phyloP scores from a whole-genome alignment of 1,139 yeast genomes.

The Scheffersomyces parashehatae region DNA sequence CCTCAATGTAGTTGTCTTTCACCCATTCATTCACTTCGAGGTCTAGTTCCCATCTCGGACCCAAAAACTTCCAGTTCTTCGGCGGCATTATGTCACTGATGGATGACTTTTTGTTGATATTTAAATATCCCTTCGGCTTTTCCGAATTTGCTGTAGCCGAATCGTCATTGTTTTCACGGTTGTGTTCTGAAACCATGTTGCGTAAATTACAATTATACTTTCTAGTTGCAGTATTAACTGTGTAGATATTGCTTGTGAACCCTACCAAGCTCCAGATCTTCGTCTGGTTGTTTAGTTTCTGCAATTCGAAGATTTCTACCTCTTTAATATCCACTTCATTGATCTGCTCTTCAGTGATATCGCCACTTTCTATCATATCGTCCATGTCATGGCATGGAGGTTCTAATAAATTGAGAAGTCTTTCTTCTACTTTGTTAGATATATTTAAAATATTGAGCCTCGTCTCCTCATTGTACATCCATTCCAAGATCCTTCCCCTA shows the following conservation, averaged over 20 bases:
- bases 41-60: constrained; percentile 57
- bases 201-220: constrained; percentile 10
- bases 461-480: constrained; percentile 60
- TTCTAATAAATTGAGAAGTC: constrained; percentile 27
- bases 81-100: constrained; percentile 53
- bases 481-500: constrained; percentile 45
- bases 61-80: constrained; percentile 53
- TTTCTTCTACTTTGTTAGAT: constrained; percentile 49
- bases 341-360: neutral
- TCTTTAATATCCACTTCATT: constrained; percentile 21
- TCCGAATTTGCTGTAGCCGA: constrained; percentile 2
- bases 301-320: constrained; percentile 74
- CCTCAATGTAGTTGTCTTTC: constrained; percentile 44
- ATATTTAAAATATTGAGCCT: constrained; percentile 48
- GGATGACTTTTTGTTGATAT: constrained; percentile 18
- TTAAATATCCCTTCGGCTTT: constrained; percentile 4
- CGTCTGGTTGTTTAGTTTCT: constrained; percentile 47
- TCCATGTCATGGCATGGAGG: neutral
- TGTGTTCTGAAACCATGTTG: neutral
- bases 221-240: constrained; percentile 38
- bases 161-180: constrained; percentile 11
- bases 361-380: neutral
- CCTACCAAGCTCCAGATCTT: constrained; percentile 65
- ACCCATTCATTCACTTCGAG: constrained; percentile 63
- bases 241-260: constrained; percentile 54